Evolutionary conservation across 169 alveolate species (phyloP).

Genomic region (Plasmodium chabaudi): DNA sequence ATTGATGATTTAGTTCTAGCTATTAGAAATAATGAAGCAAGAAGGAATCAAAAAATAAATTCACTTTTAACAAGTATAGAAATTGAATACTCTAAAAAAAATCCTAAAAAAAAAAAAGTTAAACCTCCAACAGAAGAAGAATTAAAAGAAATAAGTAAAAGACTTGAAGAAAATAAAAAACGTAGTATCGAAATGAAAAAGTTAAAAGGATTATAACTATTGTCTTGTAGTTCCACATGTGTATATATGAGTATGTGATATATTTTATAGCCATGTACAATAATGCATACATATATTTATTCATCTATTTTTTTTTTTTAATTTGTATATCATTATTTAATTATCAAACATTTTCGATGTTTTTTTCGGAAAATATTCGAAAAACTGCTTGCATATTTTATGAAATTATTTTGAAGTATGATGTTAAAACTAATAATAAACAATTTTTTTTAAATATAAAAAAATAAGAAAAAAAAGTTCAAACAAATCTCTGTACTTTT

Average conservation of each 20-base stretch:
- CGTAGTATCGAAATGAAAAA: constrained; percentile 16
- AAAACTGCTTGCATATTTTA: not conserved
- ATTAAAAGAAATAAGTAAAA: constrained; percentile 30
- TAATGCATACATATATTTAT: not conserved
- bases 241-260: too few relatives aligned
- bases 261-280: too few relatives aligned
- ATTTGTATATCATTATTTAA: not conserved
- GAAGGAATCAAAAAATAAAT: constrained; percentile 25
- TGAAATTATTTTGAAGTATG: constrained; percentile 7
- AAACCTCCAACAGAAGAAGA: constrained; percentile 69
- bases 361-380: not conserved
- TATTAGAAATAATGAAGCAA: constrained; percentile 69
- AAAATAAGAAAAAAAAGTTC: not conserved
- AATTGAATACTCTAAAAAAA: constrained; percentile 32
- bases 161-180: constrained; percentile 54
- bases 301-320: constrained; percentile 12
- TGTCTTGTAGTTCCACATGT: not conserved
- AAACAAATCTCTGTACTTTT: too few relatives aligned
- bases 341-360: not conserved
- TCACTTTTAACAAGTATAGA: constrained; percentile 30
- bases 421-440: constrained; percentile 4
- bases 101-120: constrained; percentile 29
- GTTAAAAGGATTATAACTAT: not conserved
- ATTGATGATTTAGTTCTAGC: constrained; percentile 59
- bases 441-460: not conserved